These are phyloP conservation scores for Saksenaea oblongispora DNA, from an alignment of 371 early-diverging fungal species.

Conservation along the genomic window DNA sequence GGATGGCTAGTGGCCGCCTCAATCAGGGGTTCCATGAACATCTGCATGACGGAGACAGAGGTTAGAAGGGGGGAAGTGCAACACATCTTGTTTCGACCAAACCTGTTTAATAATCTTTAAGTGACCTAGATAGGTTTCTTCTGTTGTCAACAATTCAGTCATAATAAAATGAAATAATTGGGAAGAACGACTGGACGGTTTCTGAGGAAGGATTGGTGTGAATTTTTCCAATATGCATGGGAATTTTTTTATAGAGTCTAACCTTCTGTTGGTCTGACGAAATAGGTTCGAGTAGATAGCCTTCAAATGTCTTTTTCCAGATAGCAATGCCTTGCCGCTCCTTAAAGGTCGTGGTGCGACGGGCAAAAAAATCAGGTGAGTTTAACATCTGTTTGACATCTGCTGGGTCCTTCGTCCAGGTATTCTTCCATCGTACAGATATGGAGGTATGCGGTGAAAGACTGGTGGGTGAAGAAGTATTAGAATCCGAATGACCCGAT, in stretches of 20 bases:
- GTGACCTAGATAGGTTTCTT: slow-evolving; percentile 48
- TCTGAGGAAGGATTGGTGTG: neutral
- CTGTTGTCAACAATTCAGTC: slow-evolving; percentile 47
- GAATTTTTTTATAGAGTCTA: slow-evolving; percentile 1
- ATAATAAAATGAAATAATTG: slow-evolving; percentile 44
- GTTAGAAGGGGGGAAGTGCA: neutral
- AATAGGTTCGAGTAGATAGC: slow-evolving; percentile 11
- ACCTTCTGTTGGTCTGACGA: slow-evolving; percentile 6
- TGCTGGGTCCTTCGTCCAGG: neutral
- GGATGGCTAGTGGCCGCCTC: slow-evolving; percentile 38
- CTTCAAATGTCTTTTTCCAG: slow-evolving; percentile 17
- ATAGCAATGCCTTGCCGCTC: slow-evolving; percentile 19
- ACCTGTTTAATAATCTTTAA: slow-evolving; percentile 48
- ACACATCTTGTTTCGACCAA: neutral
- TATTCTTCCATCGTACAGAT: neutral
- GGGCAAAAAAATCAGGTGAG: slow-evolving; percentile 4
- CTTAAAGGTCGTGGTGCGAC: slow-evolving; percentile 10
- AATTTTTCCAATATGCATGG: slow-evolving; percentile 3
- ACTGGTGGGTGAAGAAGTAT: neutral
- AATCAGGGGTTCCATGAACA: slow-evolving; percentile 51
- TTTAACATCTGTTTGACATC: slow-evolving; percentile 6
- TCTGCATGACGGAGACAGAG: slow-evolving; percentile 18
- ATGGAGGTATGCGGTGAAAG: neutral
- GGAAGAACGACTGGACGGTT: slow-evolving; percentile 23
- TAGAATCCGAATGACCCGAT: slow-evolving; percentile 1